These are phyloP conservation scores for Trichoderma sp. DNA, from an alignment of 2,329 filamentous ascomycete species.

Conservation along the genomic window DNA sequence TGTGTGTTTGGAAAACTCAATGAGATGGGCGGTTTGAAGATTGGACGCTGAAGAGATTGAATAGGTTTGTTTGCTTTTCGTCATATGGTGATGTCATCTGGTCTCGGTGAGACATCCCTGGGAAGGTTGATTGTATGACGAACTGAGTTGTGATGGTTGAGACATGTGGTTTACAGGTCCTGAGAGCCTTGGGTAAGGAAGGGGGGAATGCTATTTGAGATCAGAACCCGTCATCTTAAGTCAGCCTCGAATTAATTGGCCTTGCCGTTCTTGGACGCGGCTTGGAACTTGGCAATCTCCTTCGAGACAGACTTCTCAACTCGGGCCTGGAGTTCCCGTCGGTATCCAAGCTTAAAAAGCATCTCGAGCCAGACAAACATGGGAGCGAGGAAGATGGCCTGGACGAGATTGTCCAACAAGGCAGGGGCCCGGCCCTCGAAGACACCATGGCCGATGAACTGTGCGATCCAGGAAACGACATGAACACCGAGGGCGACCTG, in stretches of 20 bases:
- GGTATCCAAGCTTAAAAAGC: slow-evolving; percentile 86
- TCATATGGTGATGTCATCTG: not conserved
- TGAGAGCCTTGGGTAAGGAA: not conserved
- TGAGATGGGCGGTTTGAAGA: not conserved
- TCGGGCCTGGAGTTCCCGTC: slow-evolving; percentile 78
- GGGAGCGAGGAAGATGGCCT: slow-evolving; percentile 88
- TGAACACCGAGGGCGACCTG: slow-evolving; percentile 64
- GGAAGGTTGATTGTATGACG: not conserved
- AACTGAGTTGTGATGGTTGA: not conserved
- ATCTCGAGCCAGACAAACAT: slow-evolving; percentile 97
- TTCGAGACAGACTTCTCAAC: slow-evolving; percentile 72
- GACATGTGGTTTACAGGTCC: not conserved
- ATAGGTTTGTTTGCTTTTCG: not conserved
- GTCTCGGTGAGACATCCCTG: not conserved
- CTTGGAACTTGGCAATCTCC: slow-evolving; percentile 73
- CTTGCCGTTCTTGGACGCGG: slow-evolving; percentile 55
- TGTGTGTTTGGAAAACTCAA: not conserved
- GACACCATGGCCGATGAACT: slow-evolving; percentile 87
- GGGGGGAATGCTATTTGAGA: not conserved
- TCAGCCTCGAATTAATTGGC: slow-evolving; percentile 39
- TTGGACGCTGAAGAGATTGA: not conserved
- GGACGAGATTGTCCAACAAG: slow-evolving; percentile 84
- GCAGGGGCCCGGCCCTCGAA: slow-evolving; percentile 89
- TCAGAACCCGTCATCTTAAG: not conserved
- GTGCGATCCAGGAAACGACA: slow-evolving; percentile 75